These are phyloP conservation scores for Talaromyces pinophilus DNA, from an alignment of 2,329 filamentous ascomycete species.

Conservation along the genomic window DNA sequence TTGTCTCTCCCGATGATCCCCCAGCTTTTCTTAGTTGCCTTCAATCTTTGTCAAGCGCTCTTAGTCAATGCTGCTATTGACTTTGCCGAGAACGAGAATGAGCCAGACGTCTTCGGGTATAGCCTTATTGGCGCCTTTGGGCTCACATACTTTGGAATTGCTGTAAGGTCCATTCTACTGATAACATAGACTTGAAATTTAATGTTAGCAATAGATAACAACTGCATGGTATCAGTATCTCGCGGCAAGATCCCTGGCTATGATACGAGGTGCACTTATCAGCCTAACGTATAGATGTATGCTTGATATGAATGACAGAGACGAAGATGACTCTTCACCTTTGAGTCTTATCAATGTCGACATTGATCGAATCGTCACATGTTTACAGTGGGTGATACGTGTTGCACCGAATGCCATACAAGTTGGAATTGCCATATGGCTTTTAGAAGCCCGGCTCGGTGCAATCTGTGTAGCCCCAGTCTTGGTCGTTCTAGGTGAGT, in stretches of 20 bases:
- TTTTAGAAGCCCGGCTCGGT: conserved; percentile 45
- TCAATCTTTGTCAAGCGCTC: conserved; percentile 42
- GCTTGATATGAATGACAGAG: conserved; percentile 33
- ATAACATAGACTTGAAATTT: background rate
- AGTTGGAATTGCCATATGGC: conserved; percentile 49
- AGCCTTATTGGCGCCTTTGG: conserved; percentile 48
- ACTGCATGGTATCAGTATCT: conserved; percentile 46
- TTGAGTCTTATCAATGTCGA: conserved; percentile 51
- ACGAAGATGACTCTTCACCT: conserved; percentile 39
- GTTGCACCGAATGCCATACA: conserved; percentile 49
- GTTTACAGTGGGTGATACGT: conserved; percentile 46
- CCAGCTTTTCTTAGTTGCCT: conserved; percentile 36
- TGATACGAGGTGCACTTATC: conserved; percentile 46
- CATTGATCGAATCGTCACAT: conserved; percentile 47
- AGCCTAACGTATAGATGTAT: conserved; percentile 54
- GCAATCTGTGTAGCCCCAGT: conserved; percentile 48
- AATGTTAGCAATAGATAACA: conserved; percentile 31
- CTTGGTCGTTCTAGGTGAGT: conserved; percentile 42
- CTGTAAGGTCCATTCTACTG: conserved; percentile 33
- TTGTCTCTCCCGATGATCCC: conserved; percentile 25
- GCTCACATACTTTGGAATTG: conserved; percentile 46
- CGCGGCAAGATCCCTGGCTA: conserved; percentile 45
- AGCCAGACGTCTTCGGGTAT: conserved; percentile 41
- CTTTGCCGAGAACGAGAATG: conserved; percentile 32
- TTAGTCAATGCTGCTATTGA: conserved; percentile 40